These are phyloP conservation scores for Maudiozyma pseudohumilis DNA, from an alignment of 805 yeast species.

Conservation along the genomic window DNA sequence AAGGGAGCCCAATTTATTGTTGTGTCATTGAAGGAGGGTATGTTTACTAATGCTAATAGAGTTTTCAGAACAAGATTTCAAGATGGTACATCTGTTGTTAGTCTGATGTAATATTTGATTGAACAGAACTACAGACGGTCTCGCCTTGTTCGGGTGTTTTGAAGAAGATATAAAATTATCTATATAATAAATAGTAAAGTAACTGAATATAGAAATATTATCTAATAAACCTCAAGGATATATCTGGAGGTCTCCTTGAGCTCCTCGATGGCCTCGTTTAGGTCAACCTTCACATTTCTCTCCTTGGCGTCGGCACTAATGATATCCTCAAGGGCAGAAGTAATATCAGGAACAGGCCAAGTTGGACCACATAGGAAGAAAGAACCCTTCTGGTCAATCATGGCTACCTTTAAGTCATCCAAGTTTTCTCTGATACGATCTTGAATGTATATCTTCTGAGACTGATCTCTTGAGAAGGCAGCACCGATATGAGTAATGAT, in stretches of 20 bases:
- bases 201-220: neutral
- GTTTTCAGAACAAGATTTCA: constrained; percentile 90
- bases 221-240: constrained; percentile 81
- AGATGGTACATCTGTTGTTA: constrained; percentile 91
- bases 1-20: constrained; percentile 94
- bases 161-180: neutral
- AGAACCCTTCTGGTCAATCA: constrained; percentile 69
- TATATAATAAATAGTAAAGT: neutral
- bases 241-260: constrained; percentile 89
- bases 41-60: constrained; percentile 95
- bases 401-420: constrained; percentile 64
- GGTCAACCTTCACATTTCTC: constrained; percentile 59
- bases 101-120: constrained; percentile 40
- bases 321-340: constrained; percentile 80
- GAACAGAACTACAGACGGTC: no score
- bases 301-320: constrained; percentile 58
- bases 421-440: constrained; percentile 78
- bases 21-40: constrained; percentile 93
- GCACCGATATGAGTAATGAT: constrained; percentile 91
- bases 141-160: no score
- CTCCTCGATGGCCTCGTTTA: constrained; percentile 76
- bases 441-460: constrained; percentile 88
- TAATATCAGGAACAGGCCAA: constrained; percentile 97
- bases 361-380: constrained; percentile 98
- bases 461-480: constrained; percentile 96